Evolutionary conservation across 2,329 filamentous ascomycete genomes (phyloP).

Genomic region (Trichoderma asperellum): DNA sequence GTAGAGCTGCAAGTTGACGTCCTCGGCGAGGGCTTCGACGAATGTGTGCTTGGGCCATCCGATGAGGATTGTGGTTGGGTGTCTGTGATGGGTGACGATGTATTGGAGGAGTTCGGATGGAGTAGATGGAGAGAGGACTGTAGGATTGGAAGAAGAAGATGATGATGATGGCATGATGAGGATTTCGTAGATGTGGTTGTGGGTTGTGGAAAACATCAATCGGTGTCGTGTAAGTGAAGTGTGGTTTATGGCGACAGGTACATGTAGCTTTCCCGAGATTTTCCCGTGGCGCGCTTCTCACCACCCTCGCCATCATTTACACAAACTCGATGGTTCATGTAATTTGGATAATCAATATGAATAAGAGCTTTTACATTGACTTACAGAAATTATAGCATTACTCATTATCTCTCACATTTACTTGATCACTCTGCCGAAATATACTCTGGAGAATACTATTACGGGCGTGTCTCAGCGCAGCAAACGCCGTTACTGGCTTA

Average conservation of each 20-base stretch:
- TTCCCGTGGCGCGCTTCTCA: background rate
- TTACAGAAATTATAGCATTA: too few relatives aligned
- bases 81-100: slow-evolving; percentile 59
- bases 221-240: background rate
- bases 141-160: slow-evolving; percentile 35
- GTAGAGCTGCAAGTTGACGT: slow-evolving; percentile 44
- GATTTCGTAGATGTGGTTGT: background rate
- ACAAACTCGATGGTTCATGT: too few relatives aligned
- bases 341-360: too few relatives aligned
- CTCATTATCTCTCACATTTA: too few relatives aligned
- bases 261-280: background rate
- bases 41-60: slow-evolving; percentile 70
- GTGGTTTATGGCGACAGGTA: too few relatives aligned
- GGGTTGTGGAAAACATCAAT: background rate
- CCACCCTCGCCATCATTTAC: too few relatives aligned
- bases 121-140: slow-evolving; percentile 56
- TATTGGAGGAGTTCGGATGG: slow-evolving; percentile 67
- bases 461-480: too few relatives aligned
- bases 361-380: too few relatives aligned
- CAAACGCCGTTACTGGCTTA: too few relatives aligned
- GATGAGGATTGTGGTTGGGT: slow-evolving; percentile 70
- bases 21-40: slow-evolving; percentile 58
- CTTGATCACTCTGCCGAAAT: too few relatives aligned
- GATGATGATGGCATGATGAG: background rate
- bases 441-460: too few relatives aligned